Base-by-base conservation (phyloP, 2,329 filamentous ascomycete genomes). In the Bisporella sp. region DNA sequence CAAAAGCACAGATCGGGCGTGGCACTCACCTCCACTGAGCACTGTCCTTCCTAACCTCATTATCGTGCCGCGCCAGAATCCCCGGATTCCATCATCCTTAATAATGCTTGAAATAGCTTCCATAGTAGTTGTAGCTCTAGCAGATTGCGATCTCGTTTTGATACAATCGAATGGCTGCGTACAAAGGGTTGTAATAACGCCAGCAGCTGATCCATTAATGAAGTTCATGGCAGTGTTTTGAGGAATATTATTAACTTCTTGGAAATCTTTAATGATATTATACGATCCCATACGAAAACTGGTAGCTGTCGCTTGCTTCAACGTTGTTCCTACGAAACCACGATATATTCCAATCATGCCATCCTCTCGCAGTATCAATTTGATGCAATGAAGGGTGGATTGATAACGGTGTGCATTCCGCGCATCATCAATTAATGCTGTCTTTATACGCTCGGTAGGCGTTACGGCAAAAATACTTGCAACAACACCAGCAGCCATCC, bases 381-480 rank as follows among this genome's bases (percentile, higher is more conserved):
- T 51, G 1, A 71, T 52, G 1, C 65, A 67, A 40, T 71, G 65
- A 5, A 61, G 51, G 0, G 65, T 64, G 5, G 61, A 62, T 5
- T 50, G 60, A 48, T 65, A 69, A 0, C 59, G 57, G 33, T 58
- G 62, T 3, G 41, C 47, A 3, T 41, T 31, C 13, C 55, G 39
- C 6, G 56, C 53, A 50, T 63, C 56, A 33, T 61, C 65, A 48
- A 69, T 64, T 59, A 85, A 62, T 0, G 81, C 81, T 1, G 83
- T 87, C 63, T 86, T 87, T 60, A 87, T 78, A 12, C 82, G 72
- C 59, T 87, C 83, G 0, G 80, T 84, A 0, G 83, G 83, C 2
- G 82, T 87, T 1, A 87, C 82, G 1, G 81, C 81, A n/a, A 77
- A 73, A 0, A 82, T 70, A 49, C 75, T 80, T 13, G 82, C 81